Conservation (phyloP, 2,329 filamentous ascomycete species). For the Dactylellina haptotyla region DNA sequence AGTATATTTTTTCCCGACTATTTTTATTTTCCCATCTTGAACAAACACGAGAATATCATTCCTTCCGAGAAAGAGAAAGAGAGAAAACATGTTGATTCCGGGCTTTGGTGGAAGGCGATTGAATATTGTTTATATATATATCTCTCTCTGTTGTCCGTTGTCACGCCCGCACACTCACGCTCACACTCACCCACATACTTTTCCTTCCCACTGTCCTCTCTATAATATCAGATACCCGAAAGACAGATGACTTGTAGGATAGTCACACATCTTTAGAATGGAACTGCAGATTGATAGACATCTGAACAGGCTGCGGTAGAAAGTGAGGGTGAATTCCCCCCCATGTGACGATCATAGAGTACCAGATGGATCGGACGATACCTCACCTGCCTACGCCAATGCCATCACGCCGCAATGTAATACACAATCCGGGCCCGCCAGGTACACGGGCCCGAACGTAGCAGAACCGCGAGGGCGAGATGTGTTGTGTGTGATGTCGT, state of each 20-base stretch:
- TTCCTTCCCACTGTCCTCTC: constrained; percentile 10
- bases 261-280: constrained; percentile 45
- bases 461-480: background rate
- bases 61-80: background rate
- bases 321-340: no score
- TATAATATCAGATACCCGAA: constrained; percentile 50
- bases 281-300: constrained; percentile 8
- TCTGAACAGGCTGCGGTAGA: background rate
- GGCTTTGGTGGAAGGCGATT: constrained; percentile 2
- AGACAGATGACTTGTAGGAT: constrained; percentile 51
- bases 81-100: no score
- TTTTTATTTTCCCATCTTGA: constrained; percentile 19
- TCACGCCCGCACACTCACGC: no score
- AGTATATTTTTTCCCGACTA: no score
- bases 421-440: no score
- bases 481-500: constrained; percentile 53
- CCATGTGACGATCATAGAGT: no score
- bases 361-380: no score
- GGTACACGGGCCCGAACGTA: no score
- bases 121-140: constrained; percentile 7
- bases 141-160: constrained; percentile 1
- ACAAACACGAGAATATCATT: constrained; percentile 36
- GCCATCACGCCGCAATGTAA: no score
- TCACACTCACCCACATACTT: background rate
- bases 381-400: no score